Conservation (phyloP, 768 basidiomycete species). For the Termitomyces sp. region DNA sequence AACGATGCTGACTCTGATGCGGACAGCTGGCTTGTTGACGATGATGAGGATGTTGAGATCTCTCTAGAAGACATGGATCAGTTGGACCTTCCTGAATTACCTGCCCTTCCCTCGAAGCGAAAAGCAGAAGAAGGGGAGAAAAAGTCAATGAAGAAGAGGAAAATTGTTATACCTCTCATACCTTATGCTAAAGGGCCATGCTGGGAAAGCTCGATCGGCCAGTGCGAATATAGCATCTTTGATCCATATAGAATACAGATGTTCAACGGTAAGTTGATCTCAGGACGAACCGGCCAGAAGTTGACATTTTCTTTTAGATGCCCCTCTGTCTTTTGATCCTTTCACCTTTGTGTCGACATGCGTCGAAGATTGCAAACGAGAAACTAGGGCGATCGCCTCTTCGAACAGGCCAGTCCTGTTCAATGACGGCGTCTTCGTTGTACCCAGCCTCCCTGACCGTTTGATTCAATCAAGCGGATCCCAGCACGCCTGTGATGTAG, state of each 20-base stretch:
- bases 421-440: slow-evolving; percentile 36
- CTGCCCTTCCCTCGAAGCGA: slow-evolving; percentile 47
- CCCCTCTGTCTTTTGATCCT: slow-evolving; percentile 70
- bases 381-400: slow-evolving; percentile 18
- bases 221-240: slow-evolving; percentile 68
- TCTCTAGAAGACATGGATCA: slow-evolving; percentile 37
- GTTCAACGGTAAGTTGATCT: slow-evolving; percentile 64
- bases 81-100: slow-evolving; percentile 33
- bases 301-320: slow-evolving; percentile 43
- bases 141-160: slow-evolving; percentile 64
- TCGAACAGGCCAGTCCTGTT: slow-evolving; percentile 15
- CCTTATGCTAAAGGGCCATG: slow-evolving; percentile 81
- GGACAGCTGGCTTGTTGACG: slow-evolving; percentile 78
- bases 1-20: slow-evolving; percentile 72
- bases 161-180: slow-evolving; percentile 73
- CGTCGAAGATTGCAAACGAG: slow-evolving; percentile 32
- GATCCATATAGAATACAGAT: slow-evolving; percentile 73
- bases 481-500: slow-evolving; percentile 13
- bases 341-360: slow-evolving; percentile 66
- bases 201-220: slow-evolving; percentile 71
- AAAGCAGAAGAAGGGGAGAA: slow-evolving; percentile 57
- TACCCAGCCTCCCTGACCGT: slow-evolving; percentile 44
- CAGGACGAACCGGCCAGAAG: neutral
- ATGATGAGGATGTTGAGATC: slow-evolving; percentile 54
- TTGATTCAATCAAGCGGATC: slow-evolving; percentile 20